These are phyloP conservation scores for Stenocarpella maydis DNA, from an alignment of 2,329 filamentous ascomycete species.

Conservation along the genomic window DNA sequence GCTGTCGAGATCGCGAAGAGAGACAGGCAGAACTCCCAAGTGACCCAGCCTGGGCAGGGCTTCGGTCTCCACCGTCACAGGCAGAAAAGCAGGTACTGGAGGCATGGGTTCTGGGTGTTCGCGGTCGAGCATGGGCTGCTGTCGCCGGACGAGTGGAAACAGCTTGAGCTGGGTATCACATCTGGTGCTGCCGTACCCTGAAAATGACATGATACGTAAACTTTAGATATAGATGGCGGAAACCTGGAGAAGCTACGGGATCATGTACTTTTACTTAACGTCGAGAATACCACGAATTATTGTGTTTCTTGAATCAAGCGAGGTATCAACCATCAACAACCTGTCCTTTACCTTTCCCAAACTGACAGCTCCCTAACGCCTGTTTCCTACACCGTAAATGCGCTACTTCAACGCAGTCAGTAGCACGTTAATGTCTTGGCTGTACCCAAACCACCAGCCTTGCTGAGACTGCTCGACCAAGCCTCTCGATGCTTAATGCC, in stretches of 20 bases:
- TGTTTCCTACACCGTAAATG: neutral
- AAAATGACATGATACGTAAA: neutral
- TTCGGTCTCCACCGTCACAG: constrained; percentile 17
- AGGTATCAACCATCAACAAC: neutral
- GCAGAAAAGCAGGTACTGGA: constrained; percentile 49
- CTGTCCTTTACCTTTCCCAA: constrained; percentile 1
- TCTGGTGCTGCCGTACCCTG: neutral
- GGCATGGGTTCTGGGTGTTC: constrained; percentile 59
- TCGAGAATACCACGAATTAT: neutral
- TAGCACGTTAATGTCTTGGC: neutral
- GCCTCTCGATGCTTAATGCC: neutral
- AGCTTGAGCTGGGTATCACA: neutral
- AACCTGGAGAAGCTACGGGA: neutral
- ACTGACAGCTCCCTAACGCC: neutral
- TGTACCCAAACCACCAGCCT: neutral
- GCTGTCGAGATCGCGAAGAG: constrained; percentile 41
- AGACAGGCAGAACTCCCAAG: constrained; percentile 37
- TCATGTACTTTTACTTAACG: neutral
- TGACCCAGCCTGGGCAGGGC: constrained; percentile 37
- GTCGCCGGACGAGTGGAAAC: constrained; percentile 21
- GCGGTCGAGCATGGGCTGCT: constrained; percentile 53
- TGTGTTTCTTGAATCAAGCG: neutral
- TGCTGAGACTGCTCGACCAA: neutral
- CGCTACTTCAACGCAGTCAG: neutral
- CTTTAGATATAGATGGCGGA: neutral